Conservation (phyloP, 257 asterid species). For the Solanum ahanhuiri region DNA sequence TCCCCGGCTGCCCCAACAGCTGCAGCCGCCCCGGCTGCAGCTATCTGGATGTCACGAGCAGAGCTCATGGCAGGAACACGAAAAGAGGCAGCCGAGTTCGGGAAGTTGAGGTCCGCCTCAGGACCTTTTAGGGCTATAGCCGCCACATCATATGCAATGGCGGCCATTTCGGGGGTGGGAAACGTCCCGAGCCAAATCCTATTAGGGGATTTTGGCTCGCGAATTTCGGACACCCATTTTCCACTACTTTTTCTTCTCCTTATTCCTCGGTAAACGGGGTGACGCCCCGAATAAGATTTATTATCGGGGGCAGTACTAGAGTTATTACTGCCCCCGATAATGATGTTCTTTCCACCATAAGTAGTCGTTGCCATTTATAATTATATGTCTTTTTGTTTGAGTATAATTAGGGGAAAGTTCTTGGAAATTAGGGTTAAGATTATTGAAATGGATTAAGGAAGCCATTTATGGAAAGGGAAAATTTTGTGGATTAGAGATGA, state of each 20-base stretch:
- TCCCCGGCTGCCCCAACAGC: conserved; percentile 58
- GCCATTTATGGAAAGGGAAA: conserved; percentile 34
- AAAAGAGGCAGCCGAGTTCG: conserved; percentile 1
- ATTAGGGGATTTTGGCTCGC: background rate
- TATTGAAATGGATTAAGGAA: conserved; percentile 7
- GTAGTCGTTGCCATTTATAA: conserved; percentile 25
- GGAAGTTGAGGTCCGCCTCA: conserved; percentile 26
- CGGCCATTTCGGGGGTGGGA: conserved; percentile 1
- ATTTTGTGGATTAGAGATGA: background rate
- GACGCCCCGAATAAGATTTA: conserved; percentile 16
- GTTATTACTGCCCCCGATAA: background rate
- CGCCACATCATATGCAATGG: background rate
- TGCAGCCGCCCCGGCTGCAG: conserved; percentile 60
- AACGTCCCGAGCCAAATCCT: conserved; percentile 6
- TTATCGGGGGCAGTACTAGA: background rate
- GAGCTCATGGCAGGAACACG: conserved; percentile 52
- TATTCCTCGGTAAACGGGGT: conserved; percentile 41
- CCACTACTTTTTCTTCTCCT: conserved; percentile 24
- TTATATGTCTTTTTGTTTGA: background rate
- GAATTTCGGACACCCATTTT: conserved; percentile 6
- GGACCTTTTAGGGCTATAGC: background rate
- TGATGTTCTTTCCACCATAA: background rate
- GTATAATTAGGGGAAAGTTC: background rate
- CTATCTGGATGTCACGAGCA: conserved; percentile 48
- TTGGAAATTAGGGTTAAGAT: background rate